Evolutionary conservation across 2,329 filamentous ascomycete genomes (phyloP).

Genomic region (Aspergillus nomiae): DNA sequence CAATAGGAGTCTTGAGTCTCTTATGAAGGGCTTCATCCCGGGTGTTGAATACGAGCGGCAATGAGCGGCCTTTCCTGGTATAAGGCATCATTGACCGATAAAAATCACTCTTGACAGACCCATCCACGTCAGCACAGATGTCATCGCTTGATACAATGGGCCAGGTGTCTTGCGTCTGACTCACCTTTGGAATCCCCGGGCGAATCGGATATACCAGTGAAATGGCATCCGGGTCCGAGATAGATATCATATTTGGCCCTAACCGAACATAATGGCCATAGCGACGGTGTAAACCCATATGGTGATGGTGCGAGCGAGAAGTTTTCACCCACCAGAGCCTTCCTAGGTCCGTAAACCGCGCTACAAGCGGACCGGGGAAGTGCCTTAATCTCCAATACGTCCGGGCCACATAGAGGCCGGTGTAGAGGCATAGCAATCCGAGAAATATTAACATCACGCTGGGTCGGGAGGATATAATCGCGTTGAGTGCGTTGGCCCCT

Average conservation of each 20-base stretch:
- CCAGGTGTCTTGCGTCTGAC: neutral
- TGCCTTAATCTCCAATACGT: conserved; percentile 11
- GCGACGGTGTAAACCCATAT: conserved; percentile 1
- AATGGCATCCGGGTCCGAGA: conserved; percentile 13
- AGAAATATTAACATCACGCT: neutral
- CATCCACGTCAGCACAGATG: neutral
- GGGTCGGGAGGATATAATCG: neutral
- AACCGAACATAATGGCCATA: conserved; percentile 30
- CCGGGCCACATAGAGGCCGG: neutral
- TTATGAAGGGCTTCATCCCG: conserved; percentile 33
- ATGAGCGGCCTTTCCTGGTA: conserved; percentile 5
- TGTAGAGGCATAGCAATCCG: neutral
- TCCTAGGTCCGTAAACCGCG: conserved; percentile 2
- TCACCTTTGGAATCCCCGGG: conserved; percentile 19
- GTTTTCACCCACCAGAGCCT: conserved; percentile 6
- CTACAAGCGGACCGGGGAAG: conserved; percentile 12
- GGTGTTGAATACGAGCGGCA: conserved; percentile 33
- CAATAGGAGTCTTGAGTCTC: conserved; percentile 16
- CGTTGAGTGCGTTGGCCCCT: neutral
- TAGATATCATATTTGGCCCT: conserved; percentile 29
- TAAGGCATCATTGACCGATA: conserved; percentile 22
- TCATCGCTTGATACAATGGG: neutral
- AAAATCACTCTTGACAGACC: conserved; percentile 17
- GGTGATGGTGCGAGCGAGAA: neutral
- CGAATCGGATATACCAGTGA: conserved; percentile 19